Evolutionary conservation across 2,329 filamentous ascomycete species (phyloP), one percentile per base, ranked within the genome.

Genomic region (Dryadomyces sulphureus): DNA sequence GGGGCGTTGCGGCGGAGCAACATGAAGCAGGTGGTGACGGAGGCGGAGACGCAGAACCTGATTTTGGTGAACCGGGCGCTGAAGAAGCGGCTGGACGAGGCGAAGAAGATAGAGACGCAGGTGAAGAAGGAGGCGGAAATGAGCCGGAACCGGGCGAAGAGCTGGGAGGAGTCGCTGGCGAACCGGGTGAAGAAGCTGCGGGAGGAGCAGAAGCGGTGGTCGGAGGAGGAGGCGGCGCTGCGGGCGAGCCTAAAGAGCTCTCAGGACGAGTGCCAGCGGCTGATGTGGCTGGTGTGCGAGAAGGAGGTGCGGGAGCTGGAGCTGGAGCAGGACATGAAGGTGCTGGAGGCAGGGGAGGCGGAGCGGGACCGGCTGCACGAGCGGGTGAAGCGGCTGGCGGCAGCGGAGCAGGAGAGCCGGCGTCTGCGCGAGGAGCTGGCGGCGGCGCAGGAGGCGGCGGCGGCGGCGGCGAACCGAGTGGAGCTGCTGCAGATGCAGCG

Each of bases 31-130:
- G 83, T 83, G 7, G 82, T 84, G 2, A 81, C 77, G 1, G 85
- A 90, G 58, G 84, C 85, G 1, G 84, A 92, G 57, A 87, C 82
- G 2, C 84, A 90, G 53, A 87, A 88, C 45, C 65, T 92, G 4
- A 76, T 90, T 52, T 81, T 87, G 54, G 79, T 74, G 17, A 90
- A 89, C 57, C 77, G 83, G 17, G 77, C 77, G 19, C 64, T 90
- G 25, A 85, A 81, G 58, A 76, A 77, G 46, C 80, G 83, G 45
- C 70, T 87, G 8, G 78, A 83, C 46, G 83, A 86, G 47, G 79
- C 81, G 2, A 84, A 84, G 55, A 77, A 80, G 53, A 67, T 74
- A 2, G 82, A 85, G 59, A 68, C 75, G 49, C 79, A 84, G 56
- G 72, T 81, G 43, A 81, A 79, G 55, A 82, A 77, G 52, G 84